Base-by-base conservation (phyloP, 2,329 filamentous ascomycete species). In the Trichoderma koningiopsis region DNA sequence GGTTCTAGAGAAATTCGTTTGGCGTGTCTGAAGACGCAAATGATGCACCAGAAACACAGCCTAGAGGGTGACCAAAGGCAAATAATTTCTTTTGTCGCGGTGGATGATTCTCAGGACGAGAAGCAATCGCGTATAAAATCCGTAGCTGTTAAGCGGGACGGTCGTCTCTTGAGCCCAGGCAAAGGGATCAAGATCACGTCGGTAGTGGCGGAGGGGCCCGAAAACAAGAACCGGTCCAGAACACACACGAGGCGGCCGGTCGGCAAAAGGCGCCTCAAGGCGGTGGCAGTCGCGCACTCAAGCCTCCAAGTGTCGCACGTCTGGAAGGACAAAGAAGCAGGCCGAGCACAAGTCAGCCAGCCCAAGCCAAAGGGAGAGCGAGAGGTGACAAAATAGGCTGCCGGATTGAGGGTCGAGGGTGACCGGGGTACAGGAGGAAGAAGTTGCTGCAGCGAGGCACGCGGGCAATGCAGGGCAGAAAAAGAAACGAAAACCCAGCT, bases 161-260 rank as follows among this genome's bases (percentile, higher is more conserved):
- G 68, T 70, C 68, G 68, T 70, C 68, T 70, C 68, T 68, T 57
- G 56, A 70, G 56, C 56, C 63, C 68, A 55, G 63, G 56, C 52
- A 24, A 55, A 70, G 68, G 68, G 57, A 68, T 62, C 68, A 57
- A 70, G 68, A 70, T 70, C 68, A 68, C 68, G 68, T 70, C 68
- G 68, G 55, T 70, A 61, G 68, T 61, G 68, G 68, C 68, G 68
- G 68, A 62, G 35, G 63, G 68, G 61, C 33, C 55, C 33, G 40
- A 62, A 69, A 58, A 40, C 27, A 49, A 58, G 16, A 40, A 63
- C 24, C 55, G 53, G 59, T 63, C 40, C 59, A 64, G 24, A 59
- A 69, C n/a, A 63, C 33, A 64, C n/a, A 63, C 33, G 47, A 69
- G 35, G 35, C 56, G 61, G 62, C 68, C 68, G 57, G 37, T 47